Conservation (phyloP, 331 rosid genomes). For the Acacia pycnantha region DNA sequence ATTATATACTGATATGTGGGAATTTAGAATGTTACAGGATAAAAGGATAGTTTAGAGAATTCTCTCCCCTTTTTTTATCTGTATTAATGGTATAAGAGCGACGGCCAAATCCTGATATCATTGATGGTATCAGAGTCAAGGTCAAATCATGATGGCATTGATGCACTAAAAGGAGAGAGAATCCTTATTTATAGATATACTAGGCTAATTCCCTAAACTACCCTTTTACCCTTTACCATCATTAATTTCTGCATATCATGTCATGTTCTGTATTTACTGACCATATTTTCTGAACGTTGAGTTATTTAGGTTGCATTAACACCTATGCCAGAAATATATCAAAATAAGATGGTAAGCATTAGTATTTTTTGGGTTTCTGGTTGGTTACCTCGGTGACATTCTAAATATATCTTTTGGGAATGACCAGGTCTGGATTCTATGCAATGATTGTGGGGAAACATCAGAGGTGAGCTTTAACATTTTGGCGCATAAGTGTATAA, state of each 20-base stretch:
- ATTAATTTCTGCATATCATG: not conserved
- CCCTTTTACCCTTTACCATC: no score
- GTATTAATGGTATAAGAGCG: no score
- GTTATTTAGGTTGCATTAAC: slow-evolving; percentile 49
- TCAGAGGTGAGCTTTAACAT: slow-evolving; percentile 58
- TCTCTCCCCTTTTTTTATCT: no score
- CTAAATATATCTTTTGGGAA: not conserved
- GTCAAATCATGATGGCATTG: no score
- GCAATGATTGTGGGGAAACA: slow-evolving; percentile 64
- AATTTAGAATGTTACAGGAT: no score
- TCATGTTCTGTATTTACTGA: not conserved
- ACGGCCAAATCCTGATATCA: no score
- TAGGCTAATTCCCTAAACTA: no score
- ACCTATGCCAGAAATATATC: slow-evolving; percentile 51
- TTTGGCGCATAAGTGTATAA: slow-evolving; percentile 55
- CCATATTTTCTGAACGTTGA: slow-evolving; percentile 1
- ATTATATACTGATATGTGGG: not conserved
- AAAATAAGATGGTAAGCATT: slow-evolving; percentile 43
- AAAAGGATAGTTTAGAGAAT: no score
- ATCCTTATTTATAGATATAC: no score
- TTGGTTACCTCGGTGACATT: not conserved
- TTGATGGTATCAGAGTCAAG: no score
- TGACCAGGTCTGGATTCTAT: slow-evolving; percentile 61
- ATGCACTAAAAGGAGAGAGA: no score
- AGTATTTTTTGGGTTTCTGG: not conserved